These are phyloP conservation scores for Polychytrium aggregatum DNA, from an alignment of 192 early-diverging fungal genomes.

Conservation along the genomic window DNA sequence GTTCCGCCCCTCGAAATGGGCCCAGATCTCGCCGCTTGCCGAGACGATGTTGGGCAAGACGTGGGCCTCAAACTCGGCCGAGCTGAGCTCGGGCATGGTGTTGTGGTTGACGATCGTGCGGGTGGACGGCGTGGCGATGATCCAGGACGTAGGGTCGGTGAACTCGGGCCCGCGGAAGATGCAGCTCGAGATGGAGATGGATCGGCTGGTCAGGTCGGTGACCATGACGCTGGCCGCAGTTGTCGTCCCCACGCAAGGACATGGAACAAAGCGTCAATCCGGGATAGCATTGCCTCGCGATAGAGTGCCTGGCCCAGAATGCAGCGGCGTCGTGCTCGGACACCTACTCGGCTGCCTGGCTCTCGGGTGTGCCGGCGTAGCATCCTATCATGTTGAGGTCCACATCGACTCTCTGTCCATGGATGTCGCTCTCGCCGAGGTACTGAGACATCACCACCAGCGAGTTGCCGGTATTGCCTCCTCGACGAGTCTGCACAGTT, in stretches of 20 bases:
- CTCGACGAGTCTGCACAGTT: constrained; percentile 46
- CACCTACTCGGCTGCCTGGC: too few species aligned
- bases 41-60: constrained; percentile 32
- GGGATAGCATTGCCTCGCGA: too few species aligned
- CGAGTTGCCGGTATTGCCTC: constrained; percentile 53
- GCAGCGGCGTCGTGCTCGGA: too few species aligned
- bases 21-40: constrained; percentile 26
- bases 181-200: constrained; percentile 5
- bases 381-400: neutral
- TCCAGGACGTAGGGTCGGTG: constrained; percentile 39
- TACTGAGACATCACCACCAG: constrained; percentile 42
- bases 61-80: constrained; percentile 40
- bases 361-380: too few species aligned
- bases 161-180: constrained; percentile 12
- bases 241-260: too few species aligned
- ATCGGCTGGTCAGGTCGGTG: neutral
- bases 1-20: constrained; percentile 60
- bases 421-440: neutral
- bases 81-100: constrained; percentile 43
- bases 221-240: too few species aligned
- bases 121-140: constrained; percentile 43
- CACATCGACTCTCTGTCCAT: too few species aligned
- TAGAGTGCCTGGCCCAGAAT: too few species aligned
- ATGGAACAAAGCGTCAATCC: too few species aligned
- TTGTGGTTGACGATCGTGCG: constrained; percentile 57